phyloP scores from a whole-genome alignment of 139 green algal genomes.

The Diplosphaera chodatii region DNA sequence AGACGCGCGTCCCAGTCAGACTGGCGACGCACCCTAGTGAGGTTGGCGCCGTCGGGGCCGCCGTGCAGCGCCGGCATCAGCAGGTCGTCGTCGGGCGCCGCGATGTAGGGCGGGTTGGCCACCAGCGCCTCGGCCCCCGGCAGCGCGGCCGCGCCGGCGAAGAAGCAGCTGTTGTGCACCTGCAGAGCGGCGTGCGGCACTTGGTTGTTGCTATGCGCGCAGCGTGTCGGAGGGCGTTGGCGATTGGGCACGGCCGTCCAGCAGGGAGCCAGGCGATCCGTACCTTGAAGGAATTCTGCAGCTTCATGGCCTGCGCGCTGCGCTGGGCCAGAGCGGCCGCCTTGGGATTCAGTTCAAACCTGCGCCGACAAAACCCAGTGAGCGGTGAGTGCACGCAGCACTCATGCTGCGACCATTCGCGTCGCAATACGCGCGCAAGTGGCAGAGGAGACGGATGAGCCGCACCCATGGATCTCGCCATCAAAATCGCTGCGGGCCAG shows the following conservation, averaged over 20 bases:
- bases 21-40: slow-evolving; percentile 31
- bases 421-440: not conserved
- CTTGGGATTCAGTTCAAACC: slow-evolving; percentile 39
- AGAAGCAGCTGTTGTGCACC: slow-evolving; percentile 48
- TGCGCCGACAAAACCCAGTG: too few species aligned
- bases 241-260: too few species aligned
- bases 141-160: slow-evolving; percentile 12
- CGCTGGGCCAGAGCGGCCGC: slow-evolving; percentile 24
- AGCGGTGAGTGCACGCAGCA: too few species aligned
- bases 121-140: slow-evolving; percentile 23
- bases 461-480: slow-evolving; percentile 6
- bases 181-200: too few species aligned
- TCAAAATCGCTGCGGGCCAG: slow-evolving; percentile 5
- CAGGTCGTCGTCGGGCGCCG: slow-evolving; percentile 29
- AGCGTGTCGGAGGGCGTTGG: too few species aligned
- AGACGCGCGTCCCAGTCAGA: too few species aligned
- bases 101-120: slow-evolving; percentile 49
- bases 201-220: too few species aligned
- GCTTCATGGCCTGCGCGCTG: not conserved
- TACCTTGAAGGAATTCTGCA: slow-evolving; percentile 29
- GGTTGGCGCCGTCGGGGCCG: slow-evolving; percentile 30
- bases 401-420: too few species aligned
- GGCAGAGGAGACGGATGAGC: too few species aligned
- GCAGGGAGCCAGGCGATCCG: not conserved
- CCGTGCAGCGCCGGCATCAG: slow-evolving; percentile 48